Conservation (phyloP, 169 alveolate genomes). For the Babesia bigemina region DNA sequence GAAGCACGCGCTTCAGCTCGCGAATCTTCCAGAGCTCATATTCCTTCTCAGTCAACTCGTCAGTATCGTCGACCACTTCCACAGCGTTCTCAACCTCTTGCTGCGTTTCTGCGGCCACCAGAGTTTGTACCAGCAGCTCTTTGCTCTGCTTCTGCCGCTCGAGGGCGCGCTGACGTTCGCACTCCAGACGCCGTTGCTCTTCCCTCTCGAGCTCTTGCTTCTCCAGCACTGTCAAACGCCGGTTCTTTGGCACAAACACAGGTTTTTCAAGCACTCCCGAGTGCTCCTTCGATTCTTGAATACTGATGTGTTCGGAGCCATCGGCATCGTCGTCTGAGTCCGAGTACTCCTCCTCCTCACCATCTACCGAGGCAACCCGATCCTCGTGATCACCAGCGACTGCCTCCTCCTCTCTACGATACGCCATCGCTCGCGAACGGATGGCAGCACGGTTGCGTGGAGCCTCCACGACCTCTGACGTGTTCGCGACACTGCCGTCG, state of each 20-base stretch:
- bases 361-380: not conserved
- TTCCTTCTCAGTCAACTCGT: constrained; percentile 62
- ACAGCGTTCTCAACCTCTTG: constrained; percentile 40
- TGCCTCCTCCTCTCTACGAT: constrained; percentile 57
- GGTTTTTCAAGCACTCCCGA: constrained; percentile 34
- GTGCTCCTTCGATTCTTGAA: not conserved
- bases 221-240: constrained; percentile 43
- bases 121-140: constrained; percentile 52
- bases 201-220: constrained; percentile 37
- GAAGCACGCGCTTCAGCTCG: constrained; percentile 74
- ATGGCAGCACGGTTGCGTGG: constrained; percentile 28
- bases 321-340: constrained; percentile 28
- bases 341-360: constrained; percentile 32
- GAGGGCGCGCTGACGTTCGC: constrained; percentile 40
- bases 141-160: constrained; percentile 63
- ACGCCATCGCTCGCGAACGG: constrained; percentile 58
- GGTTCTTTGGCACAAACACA: constrained; percentile 53
- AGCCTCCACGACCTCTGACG: not conserved
- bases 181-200: constrained; percentile 34
- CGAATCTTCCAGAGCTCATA: constrained; percentile 82
- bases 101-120: constrained; percentile 27
- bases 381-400: not conserved
- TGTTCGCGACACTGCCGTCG: not conserved
- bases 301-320: not conserved
- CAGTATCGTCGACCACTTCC: constrained; percentile 55